Evolutionary conservation across 208 protist genomes (phyloP).

Genomic region (Acanthamoeba sp.): DNA sequence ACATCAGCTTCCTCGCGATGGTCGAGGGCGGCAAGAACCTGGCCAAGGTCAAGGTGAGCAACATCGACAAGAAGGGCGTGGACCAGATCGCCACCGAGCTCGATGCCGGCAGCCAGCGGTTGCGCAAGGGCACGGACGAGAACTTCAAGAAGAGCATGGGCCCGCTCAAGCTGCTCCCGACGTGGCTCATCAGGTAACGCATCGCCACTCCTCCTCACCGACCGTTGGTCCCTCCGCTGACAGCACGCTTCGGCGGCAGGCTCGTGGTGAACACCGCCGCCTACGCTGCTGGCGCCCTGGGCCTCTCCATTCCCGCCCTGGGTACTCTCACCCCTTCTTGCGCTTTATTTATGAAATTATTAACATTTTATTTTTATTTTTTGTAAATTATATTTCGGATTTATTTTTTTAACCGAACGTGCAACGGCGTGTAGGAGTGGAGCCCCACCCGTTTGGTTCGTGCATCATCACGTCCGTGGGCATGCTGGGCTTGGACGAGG

Average conservation of each 20-base stretch:
- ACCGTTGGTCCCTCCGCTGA: no score
- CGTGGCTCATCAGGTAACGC: constrained; percentile 52
- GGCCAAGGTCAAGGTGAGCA: constrained; percentile 66
- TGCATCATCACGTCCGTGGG: constrained; percentile 68
- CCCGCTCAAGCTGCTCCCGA: constrained; percentile 52
- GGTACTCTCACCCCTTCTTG: neutral
- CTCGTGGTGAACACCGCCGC: constrained; percentile 26
- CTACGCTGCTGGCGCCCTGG: constrained; percentile 39
- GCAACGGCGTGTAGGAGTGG: constrained; percentile 25
- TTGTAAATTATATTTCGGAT: neutral
- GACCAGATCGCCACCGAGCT: constrained; percentile 25
- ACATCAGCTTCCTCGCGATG: constrained; percentile 72
- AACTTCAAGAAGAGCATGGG: constrained; percentile 75
- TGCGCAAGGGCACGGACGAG: constrained; percentile 54
- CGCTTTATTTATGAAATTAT: no score
- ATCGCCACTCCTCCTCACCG: no score
- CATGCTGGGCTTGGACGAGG: constrained; percentile 66
- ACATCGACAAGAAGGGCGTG: constrained; percentile 41
- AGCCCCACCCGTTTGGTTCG: constrained; percentile 51
- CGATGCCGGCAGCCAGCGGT: constrained; percentile 38
- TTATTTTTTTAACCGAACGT: neutral
- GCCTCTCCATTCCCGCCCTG: constrained; percentile 30
- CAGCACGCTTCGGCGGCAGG: no score
- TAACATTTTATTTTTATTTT: neutral
- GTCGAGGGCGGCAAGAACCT: constrained; percentile 66